These are phyloP conservation scores for Miamiensis avidus DNA, from an alignment of 169 alveolate species.

Conservation along the genomic window DNA sequence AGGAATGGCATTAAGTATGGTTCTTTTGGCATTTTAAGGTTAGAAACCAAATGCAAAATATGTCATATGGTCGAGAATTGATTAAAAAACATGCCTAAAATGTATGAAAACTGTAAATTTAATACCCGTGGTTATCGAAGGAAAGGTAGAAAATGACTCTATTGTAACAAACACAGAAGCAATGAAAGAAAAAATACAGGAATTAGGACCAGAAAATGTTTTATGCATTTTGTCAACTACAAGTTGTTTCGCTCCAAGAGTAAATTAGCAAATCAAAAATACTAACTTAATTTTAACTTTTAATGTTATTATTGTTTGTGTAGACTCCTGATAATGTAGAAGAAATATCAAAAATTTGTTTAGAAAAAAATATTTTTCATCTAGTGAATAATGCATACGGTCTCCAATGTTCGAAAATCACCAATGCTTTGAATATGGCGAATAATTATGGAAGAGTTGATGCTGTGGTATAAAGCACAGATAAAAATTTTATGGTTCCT, in stretches of 20 bases:
- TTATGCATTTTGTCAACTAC: conserved; percentile 79
- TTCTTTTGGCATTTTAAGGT: conserved; percentile 69
- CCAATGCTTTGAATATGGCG: conserved; percentile 68
- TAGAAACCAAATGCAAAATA: conserved; percentile 63
- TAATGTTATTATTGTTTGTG: not conserved
- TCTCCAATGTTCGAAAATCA: conserved; percentile 77
- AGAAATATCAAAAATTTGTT: conserved; percentile 71
- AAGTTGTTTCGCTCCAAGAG: conserved; percentile 90
- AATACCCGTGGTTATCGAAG: conserved; percentile 70
- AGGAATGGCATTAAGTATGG: conserved; percentile 86
- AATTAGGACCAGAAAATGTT: conserved; percentile 54
- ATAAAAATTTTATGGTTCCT: conserved; percentile 91
- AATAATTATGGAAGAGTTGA: conserved; percentile 78
- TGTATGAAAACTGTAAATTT: conserved; percentile 81
- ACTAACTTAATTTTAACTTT: not conserved
- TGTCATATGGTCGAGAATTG: conserved; percentile 89
- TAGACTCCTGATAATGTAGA: conserved; percentile 74
- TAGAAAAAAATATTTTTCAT: conserved; percentile 65
- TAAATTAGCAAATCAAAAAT: not conserved
- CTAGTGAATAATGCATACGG: conserved; percentile 91
- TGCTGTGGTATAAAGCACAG: conserved; percentile 80
- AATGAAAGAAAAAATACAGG: conserved; percentile 50
- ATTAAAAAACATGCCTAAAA: conserved; percentile 89
- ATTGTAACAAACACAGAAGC: conserved; percentile 70
- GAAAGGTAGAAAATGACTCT: conserved; percentile 45